phyloP scores from a whole-genome alignment of 257 asterid species.

The Solanum bukasovii region DNA sequence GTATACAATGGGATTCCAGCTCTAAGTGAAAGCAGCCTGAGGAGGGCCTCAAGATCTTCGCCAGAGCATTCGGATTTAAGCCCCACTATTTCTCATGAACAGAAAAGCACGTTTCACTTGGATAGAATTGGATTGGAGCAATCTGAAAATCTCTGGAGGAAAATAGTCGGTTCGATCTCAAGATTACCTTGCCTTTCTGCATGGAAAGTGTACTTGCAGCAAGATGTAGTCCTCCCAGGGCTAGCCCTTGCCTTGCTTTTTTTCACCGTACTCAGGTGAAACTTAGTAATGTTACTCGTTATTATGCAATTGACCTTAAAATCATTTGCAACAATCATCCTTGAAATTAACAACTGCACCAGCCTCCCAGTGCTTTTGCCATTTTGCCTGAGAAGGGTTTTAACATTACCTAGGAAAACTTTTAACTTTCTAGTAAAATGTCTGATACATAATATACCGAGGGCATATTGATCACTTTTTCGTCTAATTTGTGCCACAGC shows the following conservation, averaged over 20 bases:
- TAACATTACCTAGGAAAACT: background rate
- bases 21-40: slow-evolving; percentile 34
- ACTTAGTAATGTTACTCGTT: background rate
- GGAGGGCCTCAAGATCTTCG: slow-evolving; percentile 21
- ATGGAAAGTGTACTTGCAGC: slow-evolving; percentile 65
- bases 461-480: background rate
- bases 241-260: slow-evolving; percentile 67
- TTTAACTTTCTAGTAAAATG: background rate
- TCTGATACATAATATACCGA: background rate
- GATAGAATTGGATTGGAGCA: slow-evolving; percentile 7
- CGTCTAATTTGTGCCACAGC: slow-evolving; percentile 22
- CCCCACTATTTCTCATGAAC: slow-evolving; percentile 16
- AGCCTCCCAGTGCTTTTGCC: background rate
- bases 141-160: slow-evolving; percentile 12
- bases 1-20: slow-evolving; percentile 68
- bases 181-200: slow-evolving; percentile 44
- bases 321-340: background rate
- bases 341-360: background rate
- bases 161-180: slow-evolving; percentile 14
- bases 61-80: slow-evolving; percentile 11
- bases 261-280: slow-evolving; percentile 75
- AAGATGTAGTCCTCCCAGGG: slow-evolving; percentile 75
- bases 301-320: background rate
- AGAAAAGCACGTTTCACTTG: background rate
- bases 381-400: background rate